phyloP scores from a whole-genome alignment of 371 early-diverging fungal genomes.

The Mortierella sp. region DNA sequence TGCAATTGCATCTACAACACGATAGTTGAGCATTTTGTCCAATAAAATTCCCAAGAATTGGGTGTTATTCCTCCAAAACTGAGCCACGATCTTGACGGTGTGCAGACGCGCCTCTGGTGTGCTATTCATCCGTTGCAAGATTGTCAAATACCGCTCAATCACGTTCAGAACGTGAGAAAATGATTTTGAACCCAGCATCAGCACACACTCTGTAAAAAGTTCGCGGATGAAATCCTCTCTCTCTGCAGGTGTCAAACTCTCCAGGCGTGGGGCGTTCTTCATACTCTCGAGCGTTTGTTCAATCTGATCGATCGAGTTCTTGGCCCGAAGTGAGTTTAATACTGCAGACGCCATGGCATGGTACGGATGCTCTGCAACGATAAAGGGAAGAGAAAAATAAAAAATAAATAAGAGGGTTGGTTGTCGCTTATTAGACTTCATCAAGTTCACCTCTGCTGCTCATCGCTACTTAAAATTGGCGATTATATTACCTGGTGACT shows the following conservation, averaged over 20 bases:
- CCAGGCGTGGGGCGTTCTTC: slow-evolving; percentile 55
- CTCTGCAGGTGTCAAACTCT: slow-evolving; percentile 54
- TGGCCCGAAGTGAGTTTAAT: slow-evolving; percentile 70
- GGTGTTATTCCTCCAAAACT: slow-evolving; percentile 89
- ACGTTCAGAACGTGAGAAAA: slow-evolving; percentile 94
- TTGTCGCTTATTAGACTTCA: no score
- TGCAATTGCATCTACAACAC: slow-evolving; percentile 86
- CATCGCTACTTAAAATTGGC: no score
- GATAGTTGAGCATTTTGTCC: slow-evolving; percentile 93
- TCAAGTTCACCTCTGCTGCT: no score
- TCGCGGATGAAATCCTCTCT: slow-evolving; percentile 71
- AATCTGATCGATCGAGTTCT: slow-evolving; percentile 75
- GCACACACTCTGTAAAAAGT: slow-evolving; percentile 83
- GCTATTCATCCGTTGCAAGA: slow-evolving; percentile 73
- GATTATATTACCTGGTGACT: slow-evolving; percentile 56
- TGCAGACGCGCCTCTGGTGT: slow-evolving; percentile 73
- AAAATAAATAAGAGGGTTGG: neutral
- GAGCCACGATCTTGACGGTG: slow-evolving; percentile 80
- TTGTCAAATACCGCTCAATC: slow-evolving; percentile 84
- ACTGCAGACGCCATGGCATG: slow-evolving; percentile 71
- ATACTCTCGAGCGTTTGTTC: slow-evolving; percentile 61
- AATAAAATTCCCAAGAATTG: slow-evolving; percentile 90
- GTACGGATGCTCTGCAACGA: slow-evolving; percentile 58
- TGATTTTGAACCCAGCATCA: slow-evolving; percentile 90
- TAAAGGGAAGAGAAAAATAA: neutral